These are phyloP conservation scores for Ceratopteris richardii DNA, from an alignment of 75 land plant genomes.

Conservation along the genomic window DNA sequence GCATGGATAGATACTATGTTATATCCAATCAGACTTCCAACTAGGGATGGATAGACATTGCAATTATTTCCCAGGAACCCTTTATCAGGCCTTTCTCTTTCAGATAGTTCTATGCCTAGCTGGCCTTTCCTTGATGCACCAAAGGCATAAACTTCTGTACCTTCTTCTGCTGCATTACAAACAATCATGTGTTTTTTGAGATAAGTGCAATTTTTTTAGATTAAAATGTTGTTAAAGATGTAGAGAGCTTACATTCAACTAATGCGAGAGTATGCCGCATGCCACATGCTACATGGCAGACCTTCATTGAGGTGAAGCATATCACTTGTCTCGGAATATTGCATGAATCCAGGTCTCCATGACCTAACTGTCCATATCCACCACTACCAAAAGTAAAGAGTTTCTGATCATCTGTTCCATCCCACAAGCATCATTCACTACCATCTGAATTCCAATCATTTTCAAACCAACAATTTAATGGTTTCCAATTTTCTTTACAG, in stretches of 20 bases:
- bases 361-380: slow-evolving; percentile 95
- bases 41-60: slow-evolving; percentile 29
- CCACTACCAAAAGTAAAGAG: slow-evolving; percentile 93
- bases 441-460: too few species aligned
- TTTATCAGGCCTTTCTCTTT: background rate
- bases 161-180: slow-evolving; percentile 23
- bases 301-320: slow-evolving; percentile 33
- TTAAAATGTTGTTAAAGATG: background rate
- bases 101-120: slow-evolving; percentile 39
- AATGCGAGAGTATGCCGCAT: slow-evolving; percentile 90
- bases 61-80: slow-evolving; percentile 7
- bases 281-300: slow-evolving; percentile 69
- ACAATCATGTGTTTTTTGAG: background rate
- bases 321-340: slow-evolving; percentile 46
- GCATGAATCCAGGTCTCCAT: slow-evolving; percentile 54
- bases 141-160: slow-evolving; percentile 56
- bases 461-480: too few species aligned
- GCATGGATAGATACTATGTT: slow-evolving; percentile 39
- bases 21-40: slow-evolving; percentile 26
- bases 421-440: background rate
- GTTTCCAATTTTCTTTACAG: too few species aligned
- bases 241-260: slow-evolving; percentile 36
- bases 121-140: slow-evolving; percentile 86
- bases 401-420: slow-evolving; percentile 41
- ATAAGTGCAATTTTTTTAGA: background rate